Percentiles rank a stretch among this genome's conserved stretches.
These are phyloP conservation scores for Diaporthe nobilis DNA, from an alignment of 2,329 filamentous ascomycete species.

Conservation along the genomic window DNA sequence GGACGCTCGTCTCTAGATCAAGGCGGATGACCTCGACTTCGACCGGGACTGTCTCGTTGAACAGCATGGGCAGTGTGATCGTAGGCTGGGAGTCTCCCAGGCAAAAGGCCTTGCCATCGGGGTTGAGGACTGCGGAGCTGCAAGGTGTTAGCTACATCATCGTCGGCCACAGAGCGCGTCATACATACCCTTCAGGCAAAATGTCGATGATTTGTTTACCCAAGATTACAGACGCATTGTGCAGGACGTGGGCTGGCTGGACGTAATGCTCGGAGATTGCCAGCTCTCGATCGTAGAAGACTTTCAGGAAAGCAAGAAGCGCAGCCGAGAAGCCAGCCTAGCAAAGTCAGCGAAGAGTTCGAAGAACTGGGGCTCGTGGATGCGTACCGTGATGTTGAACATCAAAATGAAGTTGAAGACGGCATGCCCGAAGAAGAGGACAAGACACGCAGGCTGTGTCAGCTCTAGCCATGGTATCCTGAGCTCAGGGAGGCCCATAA, in stretches of 20 bases:
- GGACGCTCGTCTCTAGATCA: constrained; percentile 84
- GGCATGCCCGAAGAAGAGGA: constrained; percentile 80
- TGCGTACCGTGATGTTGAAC: constrained; percentile 85
- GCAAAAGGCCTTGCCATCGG: constrained; percentile 84
- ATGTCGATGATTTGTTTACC: constrained; percentile 99
- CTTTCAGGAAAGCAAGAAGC: constrained; percentile 79
- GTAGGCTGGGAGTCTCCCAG: constrained; percentile 74
- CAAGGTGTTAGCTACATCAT: constrained; percentile 47
- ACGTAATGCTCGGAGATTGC: constrained; percentile 95
- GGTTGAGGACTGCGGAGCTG: constrained; percentile 89
- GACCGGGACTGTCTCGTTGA: constrained; percentile 93
- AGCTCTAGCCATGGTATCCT: constrained; percentile 98
- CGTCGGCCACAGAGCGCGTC: background rate
- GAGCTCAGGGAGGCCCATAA: constrained; percentile 88
- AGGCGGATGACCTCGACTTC: constrained; percentile 90
- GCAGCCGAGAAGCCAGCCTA: constrained; percentile 82
- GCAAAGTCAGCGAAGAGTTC: constrained; percentile 30
- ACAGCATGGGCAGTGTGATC: constrained; percentile 83
- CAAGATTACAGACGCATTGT: constrained; percentile 93
- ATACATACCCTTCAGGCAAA: constrained; percentile 84
- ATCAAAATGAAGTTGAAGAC: constrained; percentile 87
- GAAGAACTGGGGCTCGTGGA: background rate
- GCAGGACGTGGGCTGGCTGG: constrained; percentile 87
- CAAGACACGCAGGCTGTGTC: constrained; percentile 80
- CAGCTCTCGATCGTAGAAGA: constrained; percentile 92